Conservation (phyloP, 164 flowering plant species). For the Kalanchoe fedtschenkoi region DNA sequence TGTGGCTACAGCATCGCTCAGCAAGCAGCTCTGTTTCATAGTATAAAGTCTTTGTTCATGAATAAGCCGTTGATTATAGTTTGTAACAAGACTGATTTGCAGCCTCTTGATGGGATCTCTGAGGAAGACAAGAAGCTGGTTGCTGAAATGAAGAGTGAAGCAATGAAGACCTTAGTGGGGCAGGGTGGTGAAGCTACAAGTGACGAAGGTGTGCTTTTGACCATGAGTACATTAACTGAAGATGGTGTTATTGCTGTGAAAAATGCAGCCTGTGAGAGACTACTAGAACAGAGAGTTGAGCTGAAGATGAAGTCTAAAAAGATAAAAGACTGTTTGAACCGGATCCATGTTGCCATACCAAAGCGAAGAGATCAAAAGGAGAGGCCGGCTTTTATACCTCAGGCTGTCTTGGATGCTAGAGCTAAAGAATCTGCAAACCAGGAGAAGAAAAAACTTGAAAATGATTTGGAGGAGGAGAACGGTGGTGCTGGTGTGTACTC, state of each 20-base stretch:
- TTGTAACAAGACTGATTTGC: slow-evolving; percentile 90
- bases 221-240: slow-evolving; percentile 85
- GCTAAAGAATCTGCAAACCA: slow-evolving; percentile 40
- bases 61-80: slow-evolving; percentile 77
- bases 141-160: slow-evolving; percentile 75
- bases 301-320: slow-evolving; percentile 82
- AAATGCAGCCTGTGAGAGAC: slow-evolving; percentile 82
- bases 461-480: slow-evolving; percentile 73
- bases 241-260: slow-evolving; percentile 77
- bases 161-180: slow-evolving; percentile 62
- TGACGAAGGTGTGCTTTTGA: slow-evolving; percentile 50
- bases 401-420: slow-evolving; percentile 56
- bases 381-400: slow-evolving; percentile 79
- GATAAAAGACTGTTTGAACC: slow-evolving; percentile 63
- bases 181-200: slow-evolving; percentile 48
- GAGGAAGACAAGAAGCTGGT: slow-evolving; percentile 77
- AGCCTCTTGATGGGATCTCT: slow-evolving; percentile 57
- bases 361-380: slow-evolving; percentile 78
- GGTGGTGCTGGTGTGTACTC: slow-evolving; percentile 95
- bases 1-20: slow-evolving; percentile 84
- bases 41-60: slow-evolving; percentile 77
- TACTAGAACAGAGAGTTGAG: slow-evolving; percentile 77
- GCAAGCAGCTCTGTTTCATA: slow-evolving; percentile 84
- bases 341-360: slow-evolving; percentile 81
- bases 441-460: slow-evolving; percentile 66